phyloP scores from a whole-genome alignment of 768 basidiomycete genomes.

The Hortiboletus campestris region DNA sequence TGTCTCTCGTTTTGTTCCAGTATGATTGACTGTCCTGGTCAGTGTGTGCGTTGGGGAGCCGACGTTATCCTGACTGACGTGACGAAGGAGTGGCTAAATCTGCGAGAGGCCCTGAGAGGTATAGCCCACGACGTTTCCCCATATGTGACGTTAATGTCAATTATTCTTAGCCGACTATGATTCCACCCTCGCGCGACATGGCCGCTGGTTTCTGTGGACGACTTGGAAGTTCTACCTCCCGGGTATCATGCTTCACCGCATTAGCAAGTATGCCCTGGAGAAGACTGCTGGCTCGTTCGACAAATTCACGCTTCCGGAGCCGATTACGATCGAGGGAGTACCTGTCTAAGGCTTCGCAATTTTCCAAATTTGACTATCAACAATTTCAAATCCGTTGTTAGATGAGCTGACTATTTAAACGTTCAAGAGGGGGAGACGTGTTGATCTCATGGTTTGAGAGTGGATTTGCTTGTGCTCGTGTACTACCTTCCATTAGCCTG shows the following conservation, averaged over 20 bases:
- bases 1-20: background rate
- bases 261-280: slow-evolving; percentile 41
- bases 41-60: slow-evolving; percentile 76
- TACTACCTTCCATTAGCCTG: background rate
- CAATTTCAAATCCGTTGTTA: background rate
- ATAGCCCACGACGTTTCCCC: slow-evolving; percentile 15
- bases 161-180: slow-evolving; percentile 58
- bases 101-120: slow-evolving; percentile 61
- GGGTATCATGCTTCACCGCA: slow-evolving; percentile 32
- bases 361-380: background rate
- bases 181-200: slow-evolving; percentile 56
- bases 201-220: slow-evolving; percentile 76
- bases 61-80: slow-evolving; percentile 78
- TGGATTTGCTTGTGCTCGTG: background rate
- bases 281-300: slow-evolving; percentile 56
- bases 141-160: background rate
- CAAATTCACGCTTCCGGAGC: slow-evolving; percentile 26
- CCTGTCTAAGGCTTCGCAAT: slow-evolving; percentile 8
- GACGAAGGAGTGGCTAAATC: slow-evolving; percentile 63
- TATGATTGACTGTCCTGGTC: slow-evolving; percentile 2
- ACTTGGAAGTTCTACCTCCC: slow-evolving; percentile 59
- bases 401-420: background rate
- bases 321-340: slow-evolving; percentile 17
- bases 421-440: background rate
- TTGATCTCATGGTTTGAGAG: too few species aligned